phyloP scores from a whole-genome alignment of 371 early-diverging fungal genomes.

The Lichtheimia ramosa region DNA sequence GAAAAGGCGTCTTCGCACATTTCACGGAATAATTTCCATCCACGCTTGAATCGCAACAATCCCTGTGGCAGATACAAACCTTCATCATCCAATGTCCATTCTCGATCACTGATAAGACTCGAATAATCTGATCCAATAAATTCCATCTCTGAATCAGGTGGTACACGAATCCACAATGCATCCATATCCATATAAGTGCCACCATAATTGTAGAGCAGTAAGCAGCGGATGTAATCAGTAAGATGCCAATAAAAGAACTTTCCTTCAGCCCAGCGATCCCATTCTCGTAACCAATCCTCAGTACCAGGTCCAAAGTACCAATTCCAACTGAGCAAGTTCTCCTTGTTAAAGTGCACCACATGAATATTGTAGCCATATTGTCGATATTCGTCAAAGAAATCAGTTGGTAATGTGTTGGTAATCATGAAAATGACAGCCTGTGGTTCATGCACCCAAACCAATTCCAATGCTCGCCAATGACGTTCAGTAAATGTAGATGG shows the following conservation, averaged over 20 bases:
- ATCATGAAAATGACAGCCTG: conserved; percentile 62
- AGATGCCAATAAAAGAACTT: conserved; percentile 61
- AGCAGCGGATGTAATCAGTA: conserved; percentile 60
- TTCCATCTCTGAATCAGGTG: conserved; percentile 54
- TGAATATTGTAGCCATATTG: conserved; percentile 62
- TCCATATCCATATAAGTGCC: conserved; percentile 76
- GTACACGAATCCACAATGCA: conserved; percentile 64
- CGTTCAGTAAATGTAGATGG: conserved; percentile 59
- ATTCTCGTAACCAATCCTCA: conserved; percentile 57
- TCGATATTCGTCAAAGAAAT: conserved; percentile 58
- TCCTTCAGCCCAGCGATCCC: conserved; percentile 61
- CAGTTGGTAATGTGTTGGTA: conserved; percentile 52
- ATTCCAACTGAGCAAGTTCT: conserved; percentile 52
- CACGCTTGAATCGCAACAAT: conserved; percentile 65
- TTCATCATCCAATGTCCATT: conserved; percentile 62
- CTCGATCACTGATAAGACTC: conserved; percentile 42
- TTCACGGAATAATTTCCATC: conserved; percentile 62
- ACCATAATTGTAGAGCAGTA: conserved; percentile 65
- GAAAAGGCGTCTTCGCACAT: conserved; percentile 60
- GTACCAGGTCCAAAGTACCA: conserved; percentile 69
- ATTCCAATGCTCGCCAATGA: conserved; percentile 65
- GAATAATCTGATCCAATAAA: conserved; percentile 67
- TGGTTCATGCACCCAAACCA: conserved; percentile 68
- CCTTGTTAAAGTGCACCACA: conserved; percentile 58
- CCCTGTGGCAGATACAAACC: conserved; percentile 66